Evolutionary conservation across 805 yeast genomes (phyloP).

Genomic region (Priceomyces fermenticarens): DNA sequence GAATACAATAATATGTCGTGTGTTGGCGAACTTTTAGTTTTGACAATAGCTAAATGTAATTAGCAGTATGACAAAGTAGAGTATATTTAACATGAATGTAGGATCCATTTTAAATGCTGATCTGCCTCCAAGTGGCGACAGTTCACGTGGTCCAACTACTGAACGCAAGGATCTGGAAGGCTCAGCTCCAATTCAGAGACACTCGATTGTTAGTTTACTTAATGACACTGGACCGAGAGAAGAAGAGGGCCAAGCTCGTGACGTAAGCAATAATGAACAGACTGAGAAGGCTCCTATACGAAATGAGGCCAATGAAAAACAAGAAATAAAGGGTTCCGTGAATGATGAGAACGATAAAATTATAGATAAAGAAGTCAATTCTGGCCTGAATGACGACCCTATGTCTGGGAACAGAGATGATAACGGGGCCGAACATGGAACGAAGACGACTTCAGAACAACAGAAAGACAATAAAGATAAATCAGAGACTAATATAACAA

Average conservation of each 20-base stretch:
- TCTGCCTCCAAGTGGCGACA: conserved; percentile 20
- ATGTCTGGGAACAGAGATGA: too few species aligned
- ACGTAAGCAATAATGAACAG: too few species aligned
- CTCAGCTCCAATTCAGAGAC: conserved; percentile 18
- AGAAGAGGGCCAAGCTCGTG: too few species aligned
- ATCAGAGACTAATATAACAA: background rate
- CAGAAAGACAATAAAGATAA: background rate
- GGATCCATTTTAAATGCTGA: conserved; percentile 37
- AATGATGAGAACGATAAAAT: background rate
- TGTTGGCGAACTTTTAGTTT: background rate
- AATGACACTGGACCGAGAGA: conserved; percentile 16
- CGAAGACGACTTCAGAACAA: too few species aligned
- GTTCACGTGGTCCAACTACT: conserved; percentile 1
- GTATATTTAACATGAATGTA: conserved; percentile 27
- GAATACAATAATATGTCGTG: background rate
- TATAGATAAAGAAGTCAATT: background rate
- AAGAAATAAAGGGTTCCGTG: background rate
- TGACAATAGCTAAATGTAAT: too few species aligned
- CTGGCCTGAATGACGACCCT: background rate
- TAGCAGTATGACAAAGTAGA: too few species aligned
- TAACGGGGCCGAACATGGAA: too few species aligned
- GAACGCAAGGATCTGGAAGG: conserved; percentile 1
- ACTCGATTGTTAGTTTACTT: conserved; percentile 27
- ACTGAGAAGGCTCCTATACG: too few species aligned
- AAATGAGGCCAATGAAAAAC: too few species aligned